Percentiles rank a stretch among this genome's conserved stretches.
These are phyloP conservation scores for Cerioporus squamosus DNA, from an alignment of 1,284 basidiomycete species.

Conservation along the genomic window DNA sequence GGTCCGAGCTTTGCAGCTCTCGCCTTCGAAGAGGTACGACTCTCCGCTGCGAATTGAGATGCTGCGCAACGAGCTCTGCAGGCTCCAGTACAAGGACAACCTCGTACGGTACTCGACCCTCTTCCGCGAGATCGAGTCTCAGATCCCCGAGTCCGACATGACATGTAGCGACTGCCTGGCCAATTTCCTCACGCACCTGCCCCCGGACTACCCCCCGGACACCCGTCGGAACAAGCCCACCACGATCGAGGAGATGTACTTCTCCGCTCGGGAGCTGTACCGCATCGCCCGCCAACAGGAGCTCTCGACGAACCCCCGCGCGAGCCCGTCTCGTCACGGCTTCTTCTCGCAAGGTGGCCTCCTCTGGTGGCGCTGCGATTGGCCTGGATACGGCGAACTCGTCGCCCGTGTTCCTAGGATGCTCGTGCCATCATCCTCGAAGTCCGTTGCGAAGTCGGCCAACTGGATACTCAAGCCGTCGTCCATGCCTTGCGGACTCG, in stretches of 20 bases:
- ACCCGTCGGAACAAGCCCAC: slow-evolving; percentile 3
- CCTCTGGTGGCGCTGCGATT: too few species aligned
- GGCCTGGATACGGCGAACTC: too few species aligned
- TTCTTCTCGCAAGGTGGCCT: too few species aligned
- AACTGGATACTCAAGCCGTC: background rate
- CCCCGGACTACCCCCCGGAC: background rate
- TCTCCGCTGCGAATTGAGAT: slow-evolving; percentile 1
- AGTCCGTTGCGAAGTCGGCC: too few species aligned
- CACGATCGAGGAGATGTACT: slow-evolving; percentile 5
- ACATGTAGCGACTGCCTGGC: slow-evolving; percentile 2
- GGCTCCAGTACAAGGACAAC: slow-evolving; percentile 6
- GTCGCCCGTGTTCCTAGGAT: too few species aligned
- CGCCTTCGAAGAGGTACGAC: background rate
- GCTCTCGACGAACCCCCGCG: too few species aligned
- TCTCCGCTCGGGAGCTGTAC: background rate
- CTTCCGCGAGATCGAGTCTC: slow-evolving; percentile 5
- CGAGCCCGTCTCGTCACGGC: too few species aligned
- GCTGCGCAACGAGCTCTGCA: background rate
- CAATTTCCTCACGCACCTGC: slow-evolving; percentile 2
- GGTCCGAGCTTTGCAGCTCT: too few species aligned
- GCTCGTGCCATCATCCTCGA: too few species aligned
- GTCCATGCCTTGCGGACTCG: background rate
- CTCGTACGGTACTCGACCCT: background rate
- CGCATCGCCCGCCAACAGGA: background rate
- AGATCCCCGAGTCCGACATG: slow-evolving; percentile 4